A percentile compares a stretch with the other conserved stretches of the same genome.
Evolutionary conservation across 208 protist species (phyloP).

Genomic region (Phytomonas sp.): DNA sequence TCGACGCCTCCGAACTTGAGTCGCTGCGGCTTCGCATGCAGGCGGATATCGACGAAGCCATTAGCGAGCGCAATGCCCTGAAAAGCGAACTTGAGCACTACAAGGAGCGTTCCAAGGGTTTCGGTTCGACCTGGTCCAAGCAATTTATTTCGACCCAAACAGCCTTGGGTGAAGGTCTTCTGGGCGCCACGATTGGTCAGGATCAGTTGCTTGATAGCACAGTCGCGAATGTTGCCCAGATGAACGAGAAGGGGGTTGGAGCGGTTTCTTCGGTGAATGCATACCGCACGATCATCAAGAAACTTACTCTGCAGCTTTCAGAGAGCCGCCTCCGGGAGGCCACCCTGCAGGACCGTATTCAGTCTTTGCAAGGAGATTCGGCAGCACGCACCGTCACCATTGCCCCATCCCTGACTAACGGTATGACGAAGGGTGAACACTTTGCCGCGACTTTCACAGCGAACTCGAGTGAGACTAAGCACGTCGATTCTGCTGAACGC

Average conservation of each 20-base stretch:
- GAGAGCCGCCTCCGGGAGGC: slow-evolving; percentile 34
- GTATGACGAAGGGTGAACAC: slow-evolving; percentile 1
- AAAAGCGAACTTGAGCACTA: slow-evolving; percentile 29
- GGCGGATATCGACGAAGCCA: slow-evolving; percentile 61
- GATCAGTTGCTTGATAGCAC: neutral
- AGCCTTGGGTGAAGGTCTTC: neutral
- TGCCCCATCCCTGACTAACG: neutral
- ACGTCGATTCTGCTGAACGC: neutral
- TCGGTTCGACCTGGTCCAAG: neutral
- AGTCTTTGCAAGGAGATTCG: slow-evolving; percentile 23
- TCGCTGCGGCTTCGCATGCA: slow-evolving; percentile 70
- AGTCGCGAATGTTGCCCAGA: neutral
- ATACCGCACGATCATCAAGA: slow-evolving; percentile 49
- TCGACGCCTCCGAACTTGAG: slow-evolving; percentile 61
- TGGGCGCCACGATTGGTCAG: neutral
- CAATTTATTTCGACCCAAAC: neutral
- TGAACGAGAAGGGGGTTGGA: neutral
- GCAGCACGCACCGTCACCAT: slow-evolving; percentile 14
- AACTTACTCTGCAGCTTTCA: slow-evolving; percentile 51
- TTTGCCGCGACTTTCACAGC: neutral
- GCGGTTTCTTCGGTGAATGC: slow-evolving; percentile 11
- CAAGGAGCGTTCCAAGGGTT: neutral
- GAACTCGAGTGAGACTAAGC: neutral
- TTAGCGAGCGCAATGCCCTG: slow-evolving; percentile 39
- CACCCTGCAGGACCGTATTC: slow-evolving; percentile 27